Base-by-base conservation (phyloP, 208 protist species). In the Trypanosoma cruzi region DNA sequence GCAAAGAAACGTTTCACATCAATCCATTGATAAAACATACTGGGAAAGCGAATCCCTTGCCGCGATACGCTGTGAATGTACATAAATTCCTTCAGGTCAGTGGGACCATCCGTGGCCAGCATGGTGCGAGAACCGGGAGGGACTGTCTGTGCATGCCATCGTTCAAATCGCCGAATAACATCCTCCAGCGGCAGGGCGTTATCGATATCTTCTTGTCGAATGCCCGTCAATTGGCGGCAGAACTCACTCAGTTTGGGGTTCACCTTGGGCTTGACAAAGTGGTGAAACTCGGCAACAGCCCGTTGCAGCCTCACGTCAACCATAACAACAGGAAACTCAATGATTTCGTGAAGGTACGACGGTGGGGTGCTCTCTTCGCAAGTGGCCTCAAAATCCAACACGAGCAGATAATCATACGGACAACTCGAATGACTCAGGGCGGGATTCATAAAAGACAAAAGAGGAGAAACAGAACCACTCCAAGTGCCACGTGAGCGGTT, bases 261-360 rank as follows among this genome's bases (percentile, higher is more conserved):
- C 42, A 82, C 58, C 0, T 82, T 80, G 20, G 97, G 97, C 32
- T 82, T 84, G 5, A 98, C 92, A 64, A 88, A 98, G 40, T 83
- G 78, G 61, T 96, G 93, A 65, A 96, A 96, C 80, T 97, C 91
- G 7, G 84, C 77, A 26, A 90, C 79, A 18, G 79, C 66, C n/a
- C 87, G 74, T 59, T 86, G 81, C 73, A 86, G 74, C 34, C 70
- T 67, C 31, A 80, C 79, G 67, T 97, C 86, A 13, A 98, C 71
- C 5, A 98, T 44, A 14, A 99, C 93, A 14, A 96, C 90, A 26
- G 97, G 95, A 64, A 98, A 98, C 79, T 99, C 96, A 69, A 99
- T 98, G 68, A 99, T 98, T 80, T 99, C 97, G 67, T 98, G 83
- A 55, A 88, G 74, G 72, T 93, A 92, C 52, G 77, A 77, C 31